A percentile compares a stretch with the other conserved stretches of the same genome.
phyloP scores from a whole-genome alignment of 148 eudicot species.

The Rhododendron simsii region DNA sequence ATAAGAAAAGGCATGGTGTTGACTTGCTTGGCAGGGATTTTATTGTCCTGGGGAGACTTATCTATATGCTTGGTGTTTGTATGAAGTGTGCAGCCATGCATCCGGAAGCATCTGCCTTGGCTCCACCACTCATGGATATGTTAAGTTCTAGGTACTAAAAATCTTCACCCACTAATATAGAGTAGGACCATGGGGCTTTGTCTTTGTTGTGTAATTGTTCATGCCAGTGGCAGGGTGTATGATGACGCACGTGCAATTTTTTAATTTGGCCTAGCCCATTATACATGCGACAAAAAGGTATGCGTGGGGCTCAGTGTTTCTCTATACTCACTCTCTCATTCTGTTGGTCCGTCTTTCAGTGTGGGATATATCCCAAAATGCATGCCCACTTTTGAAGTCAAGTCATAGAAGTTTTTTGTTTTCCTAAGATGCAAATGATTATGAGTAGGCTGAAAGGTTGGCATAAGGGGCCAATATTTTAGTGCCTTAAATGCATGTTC shows the following conservation, averaged over 20 bases:
- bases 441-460: not conserved
- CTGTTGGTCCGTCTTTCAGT: not conserved
- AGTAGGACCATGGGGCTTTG: not conserved
- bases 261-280: not conserved
- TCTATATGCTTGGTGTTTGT: constrained; percentile 91
- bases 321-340: not conserved
- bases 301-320: not conserved
- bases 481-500: not conserved
- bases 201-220: not conserved
- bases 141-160: constrained; percentile 69
- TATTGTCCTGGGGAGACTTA: constrained; percentile 80
- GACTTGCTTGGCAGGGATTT: constrained; percentile 92
- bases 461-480: not conserved
- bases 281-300: not conserved
- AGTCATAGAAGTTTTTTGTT: not conserved
- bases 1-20: constrained; percentile 93
- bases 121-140: constrained; percentile 71
- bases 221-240: not conserved
- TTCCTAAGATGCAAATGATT: not conserved
- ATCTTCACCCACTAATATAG: not conserved
- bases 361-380: not conserved
- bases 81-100: constrained; percentile 88
- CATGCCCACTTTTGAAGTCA: not conserved
- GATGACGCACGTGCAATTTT: not conserved
- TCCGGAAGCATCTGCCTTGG: constrained; percentile 92